These are phyloP conservation scores for Wickerhamiella brachini DNA, from an alignment of 805 yeast species.

Conservation along the genomic window DNA sequence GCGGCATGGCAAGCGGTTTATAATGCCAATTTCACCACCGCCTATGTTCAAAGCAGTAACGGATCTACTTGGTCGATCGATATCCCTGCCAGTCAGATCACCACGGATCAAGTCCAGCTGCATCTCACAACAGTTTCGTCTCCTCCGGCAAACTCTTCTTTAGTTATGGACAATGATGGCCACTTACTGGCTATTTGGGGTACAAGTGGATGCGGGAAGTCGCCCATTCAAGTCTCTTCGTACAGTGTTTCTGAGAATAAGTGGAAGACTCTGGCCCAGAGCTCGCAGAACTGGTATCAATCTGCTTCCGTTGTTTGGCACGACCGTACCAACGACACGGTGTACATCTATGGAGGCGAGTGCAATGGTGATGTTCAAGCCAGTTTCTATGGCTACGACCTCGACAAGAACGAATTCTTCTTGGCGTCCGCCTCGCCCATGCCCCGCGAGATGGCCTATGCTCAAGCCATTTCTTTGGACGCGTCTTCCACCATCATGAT, in stretches of 20 bases:
- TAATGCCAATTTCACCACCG: slow-evolving; percentile 12
- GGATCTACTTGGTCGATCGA: slow-evolving; percentile 13
- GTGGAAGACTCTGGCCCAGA: slow-evolving; percentile 17
- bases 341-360: slow-evolving; percentile 23
- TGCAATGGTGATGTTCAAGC: slow-evolving; percentile 15
- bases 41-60: slow-evolving; percentile 12
- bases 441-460: slow-evolving; percentile 19
- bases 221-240: slow-evolving; percentile 16
- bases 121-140: slow-evolving; percentile 14
- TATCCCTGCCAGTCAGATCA: slow-evolving; percentile 1
- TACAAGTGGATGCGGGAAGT: slow-evolving; percentile 10
- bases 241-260: slow-evolving; percentile 10
- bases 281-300: slow-evolving; percentile 15
- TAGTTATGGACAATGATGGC: slow-evolving; percentile 18
- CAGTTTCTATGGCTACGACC: slow-evolving; percentile 16
- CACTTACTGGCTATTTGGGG: slow-evolving; percentile 20
- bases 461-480: slow-evolving; percentile 11
- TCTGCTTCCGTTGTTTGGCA: slow-evolving; percentile 19
- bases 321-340: slow-evolving; percentile 11
- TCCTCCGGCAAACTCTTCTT: slow-evolving; percentile 20
- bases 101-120: slow-evolving; percentile 3
- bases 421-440: slow-evolving; percentile 7
- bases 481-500: slow-evolving; percentile 26
- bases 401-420: slow-evolving; percentile 11
- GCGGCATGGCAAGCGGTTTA: slow-evolving; percentile 16